These are phyloP conservation scores for Discostella stelligeroides DNA, from an alignment of 108 stramenopile genomes.

Conservation along the genomic window DNA sequence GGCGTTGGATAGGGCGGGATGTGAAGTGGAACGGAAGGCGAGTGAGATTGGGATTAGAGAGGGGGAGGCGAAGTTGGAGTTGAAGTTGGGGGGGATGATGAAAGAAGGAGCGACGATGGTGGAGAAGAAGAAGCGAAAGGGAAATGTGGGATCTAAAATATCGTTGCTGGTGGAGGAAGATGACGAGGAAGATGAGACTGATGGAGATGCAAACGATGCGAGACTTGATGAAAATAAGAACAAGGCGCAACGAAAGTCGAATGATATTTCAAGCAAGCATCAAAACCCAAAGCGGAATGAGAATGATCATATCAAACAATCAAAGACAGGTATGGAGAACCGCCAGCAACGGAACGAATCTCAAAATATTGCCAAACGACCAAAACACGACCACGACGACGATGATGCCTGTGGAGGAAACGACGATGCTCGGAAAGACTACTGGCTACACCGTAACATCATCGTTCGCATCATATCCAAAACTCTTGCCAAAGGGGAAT, in stretches of 20 bases:
- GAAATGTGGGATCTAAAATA: slow-evolving; percentile 21
- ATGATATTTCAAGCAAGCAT: not conserved
- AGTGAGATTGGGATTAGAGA: slow-evolving; percentile 57
- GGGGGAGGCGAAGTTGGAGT: slow-evolving; percentile 37
- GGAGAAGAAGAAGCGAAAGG: slow-evolving; percentile 29
- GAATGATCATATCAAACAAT: not conserved
- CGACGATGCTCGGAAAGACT: slow-evolving; percentile 42
- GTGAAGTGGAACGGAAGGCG: slow-evolving; percentile 52
- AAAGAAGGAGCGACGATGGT: slow-evolving; percentile 1
- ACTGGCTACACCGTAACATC: slow-evolving; percentile 82
- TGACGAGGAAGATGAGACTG: slow-evolving; percentile 40
- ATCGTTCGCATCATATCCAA: slow-evolving; percentile 84
- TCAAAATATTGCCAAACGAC: too few species aligned
- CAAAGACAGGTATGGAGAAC: not conserved
- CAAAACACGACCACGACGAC: not conserved
- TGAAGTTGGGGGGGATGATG: slow-evolving; percentile 21
- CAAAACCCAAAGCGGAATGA: not conserved
- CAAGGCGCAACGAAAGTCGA: not conserved
- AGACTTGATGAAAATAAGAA: not conserved
- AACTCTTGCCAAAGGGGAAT: slow-evolving; percentile 70
- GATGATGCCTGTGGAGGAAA: not conserved
- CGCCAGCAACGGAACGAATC: too few species aligned
- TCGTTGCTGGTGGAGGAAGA: slow-evolving; percentile 53
- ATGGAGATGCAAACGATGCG: slow-evolving; percentile 17
- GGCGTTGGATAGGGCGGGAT: slow-evolving; percentile 74